Evolutionary conservation across 352 stramenopile genomes (phyloP), one percentile per base, ranked within the genome.

Genomic region (Phytophthora europaea): DNA sequence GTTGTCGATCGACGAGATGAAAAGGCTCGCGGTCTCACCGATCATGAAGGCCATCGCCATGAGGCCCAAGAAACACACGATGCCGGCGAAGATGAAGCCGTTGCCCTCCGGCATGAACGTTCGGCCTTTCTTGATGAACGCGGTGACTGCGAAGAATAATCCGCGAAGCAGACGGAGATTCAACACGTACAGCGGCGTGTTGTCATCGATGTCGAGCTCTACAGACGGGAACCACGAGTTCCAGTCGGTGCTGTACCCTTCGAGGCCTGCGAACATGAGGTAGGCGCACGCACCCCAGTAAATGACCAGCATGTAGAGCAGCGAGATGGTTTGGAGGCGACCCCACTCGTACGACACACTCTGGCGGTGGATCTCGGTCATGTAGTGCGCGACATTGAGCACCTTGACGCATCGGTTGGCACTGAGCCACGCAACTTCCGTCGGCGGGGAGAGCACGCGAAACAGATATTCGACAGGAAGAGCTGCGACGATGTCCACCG

Each of bases 21-120:
- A 92, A 34, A 93, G 64, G 36, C 78, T 89, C 2, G 86, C 84
- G 38, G 91, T 83, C 45, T 93, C 84, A 6, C 86, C 83, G 57
- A 92, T 92, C 75, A 92, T 88, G 68, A 92, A 93, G 2, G 81
- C 82, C 80, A 90, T 91, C 1, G 80, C 73, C 16, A 93, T 73
- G 1, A 88, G 53, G 0, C 86, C 81, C 4, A 76, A 40, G 57
- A 92, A 91, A 61, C 81, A 91, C 18, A 88, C 72, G 3, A 75
- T n/a, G 56, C 90, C 83, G 13, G 83, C 81, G 51, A 93, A 92
- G 2, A 82, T 67, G 43, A 80, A 70, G 10, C 26, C 59, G 22
- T 75, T 83, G 0, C 71, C 77, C 38, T 79, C 68, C 0, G 79
- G 76, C 7, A 67, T 72, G 53, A 84, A 84, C 0, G 76, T 86